Evolutionary conservation across 2,329 filamentous ascomycete species (phyloP).

Genomic region (Salinomyces thailandicus): DNA sequence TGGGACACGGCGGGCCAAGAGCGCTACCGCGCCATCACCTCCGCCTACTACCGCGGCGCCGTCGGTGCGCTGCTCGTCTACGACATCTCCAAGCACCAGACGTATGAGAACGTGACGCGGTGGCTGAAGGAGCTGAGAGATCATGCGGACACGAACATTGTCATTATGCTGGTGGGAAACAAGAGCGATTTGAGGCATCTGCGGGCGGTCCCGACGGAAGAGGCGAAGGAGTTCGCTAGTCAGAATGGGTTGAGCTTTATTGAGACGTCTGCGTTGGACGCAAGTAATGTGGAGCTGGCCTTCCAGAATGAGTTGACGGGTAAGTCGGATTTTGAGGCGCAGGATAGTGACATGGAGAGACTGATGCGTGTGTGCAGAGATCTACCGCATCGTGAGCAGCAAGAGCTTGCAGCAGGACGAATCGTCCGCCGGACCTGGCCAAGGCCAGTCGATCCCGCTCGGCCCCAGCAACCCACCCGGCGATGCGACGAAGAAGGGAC

Average conservation of each 20-base stretch:
- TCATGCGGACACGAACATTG: conserved; percentile 93
- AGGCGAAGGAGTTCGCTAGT: conserved; percentile 98
- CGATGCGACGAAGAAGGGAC: conserved; percentile 65
- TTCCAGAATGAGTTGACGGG: conserved; percentile 99
- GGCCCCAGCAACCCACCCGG: conserved; percentile 79
- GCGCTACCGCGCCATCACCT: conserved; percentile 97
- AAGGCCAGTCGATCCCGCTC: conserved; percentile 68
- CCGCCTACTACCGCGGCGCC: conserved; percentile 94
- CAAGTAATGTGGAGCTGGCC: conserved; percentile 96
- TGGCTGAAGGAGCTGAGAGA: conserved; percentile 98
- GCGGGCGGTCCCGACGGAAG: conserved; percentile 90
- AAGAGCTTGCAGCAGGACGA: conserved; percentile 92
- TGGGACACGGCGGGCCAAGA: conserved; percentile 99
- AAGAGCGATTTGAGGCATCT: conserved; percentile 99
- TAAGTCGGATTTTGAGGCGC: conserved; percentile 36
- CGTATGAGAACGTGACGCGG: conserved; percentile 96
- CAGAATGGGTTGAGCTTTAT: conserved; percentile 64
- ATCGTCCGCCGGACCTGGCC: conserved; percentile 59
- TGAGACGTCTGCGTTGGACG: conserved; percentile 95
- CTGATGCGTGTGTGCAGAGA: conserved; percentile 51
- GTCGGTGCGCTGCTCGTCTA: conserved; percentile 96
- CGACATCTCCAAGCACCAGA: conserved; percentile 99
- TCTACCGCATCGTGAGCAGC: conserved; percentile 97
- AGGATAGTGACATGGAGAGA: not conserved
- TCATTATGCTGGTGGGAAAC: conserved; percentile 99